Evolutionary conservation across 148 eudicot species (phyloP), one percentile per base, ranked within the genome.

Genomic region (Fagopyrum esculentum): DNA sequence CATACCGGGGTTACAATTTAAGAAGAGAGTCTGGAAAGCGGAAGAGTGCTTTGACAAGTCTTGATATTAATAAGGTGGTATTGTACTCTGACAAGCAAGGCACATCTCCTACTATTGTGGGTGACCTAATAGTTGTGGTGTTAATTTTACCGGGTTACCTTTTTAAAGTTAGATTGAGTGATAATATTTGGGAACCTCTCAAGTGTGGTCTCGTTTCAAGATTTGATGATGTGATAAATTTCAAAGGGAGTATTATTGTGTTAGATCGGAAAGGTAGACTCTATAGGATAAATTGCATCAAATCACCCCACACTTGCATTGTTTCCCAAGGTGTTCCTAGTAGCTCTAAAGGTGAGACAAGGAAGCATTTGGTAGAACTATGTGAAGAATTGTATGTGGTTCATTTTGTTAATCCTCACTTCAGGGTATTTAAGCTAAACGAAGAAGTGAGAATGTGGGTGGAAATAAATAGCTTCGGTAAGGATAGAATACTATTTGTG

Each of bases 211-310:
- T 47, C 22, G 74, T 79, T 55, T 74, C 81, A 19, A 79, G 57
- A 16, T 79, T 79, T 54, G 77, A 78, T 74, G 81, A 78, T 26
- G 45, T 74, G 45, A 5, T 74, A 12, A 68, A 29, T 45, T 69
- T 74, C 55, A 79, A 70, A 0, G 78, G 75, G 22, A 11, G 57
- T 45, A 40, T 56, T n/a, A 69, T 68, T 70, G 81, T 68, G 47
- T 29, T 79, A 29, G 78, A 79, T 22, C 81, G 81, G 12, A 79
- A 50, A 71, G 81, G 81, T 6, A 75, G 78, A 70, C 74, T 52
- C 59, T 79, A 79, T 49, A n/a, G 48, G 40, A 17, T 79, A 6
- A 40, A 6, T 40, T 49, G 49, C 17, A 40, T 66, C 35, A 68
- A 45, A 35, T 44, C 40, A 3, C 12, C 54, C 10, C 17, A 44